These are phyloP conservation scores for Dactylis glomerata DNA, from an alignment of 176 grass and related monocot species.

Conservation along the genomic window DNA sequence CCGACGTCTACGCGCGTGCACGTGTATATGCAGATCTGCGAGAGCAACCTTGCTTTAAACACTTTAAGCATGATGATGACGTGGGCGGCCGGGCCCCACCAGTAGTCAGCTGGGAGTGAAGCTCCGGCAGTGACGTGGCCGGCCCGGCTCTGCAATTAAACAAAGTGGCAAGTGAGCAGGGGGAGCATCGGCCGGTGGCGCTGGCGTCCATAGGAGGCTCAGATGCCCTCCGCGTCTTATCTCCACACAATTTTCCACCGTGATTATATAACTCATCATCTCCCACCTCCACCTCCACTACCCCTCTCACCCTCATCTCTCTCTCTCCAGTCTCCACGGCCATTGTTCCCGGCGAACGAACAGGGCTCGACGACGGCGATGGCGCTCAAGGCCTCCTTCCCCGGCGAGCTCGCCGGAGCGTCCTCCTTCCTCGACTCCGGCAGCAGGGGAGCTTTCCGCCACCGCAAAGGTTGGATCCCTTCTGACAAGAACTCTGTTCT, in stretches of 20 bases:
- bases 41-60: background rate
- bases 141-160: background rate
- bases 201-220: conserved; percentile 7
- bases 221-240: conserved; percentile 63
- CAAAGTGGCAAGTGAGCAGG: background rate
- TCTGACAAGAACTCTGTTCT: background rate
- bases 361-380: conserved; percentile 23
- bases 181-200: background rate
- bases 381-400: conserved; percentile 62
- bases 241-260: conserved; percentile 10
- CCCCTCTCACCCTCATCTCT: background rate
- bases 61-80: background rate
- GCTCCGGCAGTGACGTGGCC: background rate
- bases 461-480: conserved; percentile 59
- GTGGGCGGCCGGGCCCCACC: background rate
- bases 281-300: background rate
- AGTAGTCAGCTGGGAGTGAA: background rate
- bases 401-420: conserved; percentile 41
- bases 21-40: background rate
- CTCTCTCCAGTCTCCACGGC: background rate
- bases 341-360: conserved; percentile 15
- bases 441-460: conserved; percentile 31
- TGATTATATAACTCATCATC: conserved; percentile 23
- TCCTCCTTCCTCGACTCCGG: conserved; percentile 58
- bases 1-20: background rate